Percentiles rank a stretch among this genome's conserved stretches.
These are phyloP conservation scores for Camelina neglecta DNA, from an alignment of 345 rosid species.

Conservation along the genomic window DNA sequence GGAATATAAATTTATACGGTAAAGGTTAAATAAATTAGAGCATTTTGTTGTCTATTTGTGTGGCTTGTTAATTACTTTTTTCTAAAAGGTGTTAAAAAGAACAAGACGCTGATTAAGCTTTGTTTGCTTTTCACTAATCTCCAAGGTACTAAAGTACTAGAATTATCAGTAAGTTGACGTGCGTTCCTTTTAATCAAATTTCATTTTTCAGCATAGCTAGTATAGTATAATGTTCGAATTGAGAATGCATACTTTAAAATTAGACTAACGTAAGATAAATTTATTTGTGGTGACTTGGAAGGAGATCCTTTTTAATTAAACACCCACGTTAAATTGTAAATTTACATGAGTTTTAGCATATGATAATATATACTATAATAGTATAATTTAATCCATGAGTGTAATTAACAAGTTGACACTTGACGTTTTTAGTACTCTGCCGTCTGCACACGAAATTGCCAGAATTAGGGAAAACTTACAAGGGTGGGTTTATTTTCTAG, in stretches of 20 bases:
- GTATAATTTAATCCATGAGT: background rate
- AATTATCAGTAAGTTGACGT: background rate
- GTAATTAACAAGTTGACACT: background rate
- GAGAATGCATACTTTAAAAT: background rate
- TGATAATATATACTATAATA: background rate
- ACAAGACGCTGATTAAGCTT: background rate
- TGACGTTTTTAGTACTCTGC: background rate
- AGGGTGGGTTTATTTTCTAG: conserved; percentile 5
- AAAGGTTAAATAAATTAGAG: conserved; percentile 21
- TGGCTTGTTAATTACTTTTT: background rate
- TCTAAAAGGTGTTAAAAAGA: background rate
- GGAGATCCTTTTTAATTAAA: background rate
- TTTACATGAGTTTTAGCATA: background rate
- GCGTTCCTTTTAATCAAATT: background rate
- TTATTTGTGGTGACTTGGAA: background rate
- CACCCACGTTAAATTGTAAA: background rate
- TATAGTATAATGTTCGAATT: background rate
- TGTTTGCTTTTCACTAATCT: too few relatives aligned
- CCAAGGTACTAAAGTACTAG: background rate
- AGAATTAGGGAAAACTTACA: conserved; percentile 6
- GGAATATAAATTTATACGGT: background rate
- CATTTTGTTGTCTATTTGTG: background rate
- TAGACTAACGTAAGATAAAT: background rate
- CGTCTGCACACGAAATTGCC: conserved; percentile 7
- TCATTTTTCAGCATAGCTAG: background rate